phyloP scores from a whole-genome alignment of 257 asterid species.

The Solanum ahanhuiri region DNA sequence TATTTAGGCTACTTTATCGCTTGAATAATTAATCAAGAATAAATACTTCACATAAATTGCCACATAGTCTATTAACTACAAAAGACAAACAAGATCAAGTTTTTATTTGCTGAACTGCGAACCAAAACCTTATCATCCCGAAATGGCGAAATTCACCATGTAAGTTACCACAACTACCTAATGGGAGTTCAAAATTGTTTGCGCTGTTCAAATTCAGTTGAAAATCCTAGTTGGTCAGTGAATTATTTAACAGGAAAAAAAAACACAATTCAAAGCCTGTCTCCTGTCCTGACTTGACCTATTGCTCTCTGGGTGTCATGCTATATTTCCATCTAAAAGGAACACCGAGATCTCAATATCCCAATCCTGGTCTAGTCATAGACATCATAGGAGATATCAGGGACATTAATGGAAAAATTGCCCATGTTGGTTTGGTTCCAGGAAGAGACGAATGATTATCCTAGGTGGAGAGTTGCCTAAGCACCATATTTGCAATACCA shows the following conservation, averaged over 20 bases:
- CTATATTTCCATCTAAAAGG: conserved; percentile 56
- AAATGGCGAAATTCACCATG: not conserved
- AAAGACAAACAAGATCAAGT: not conserved
- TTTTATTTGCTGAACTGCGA: not conserved
- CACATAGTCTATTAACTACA: not conserved
- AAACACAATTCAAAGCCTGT: not conserved
- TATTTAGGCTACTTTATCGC: not conserved
- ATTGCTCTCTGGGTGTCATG: conserved; percentile 22
- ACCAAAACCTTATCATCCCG: not conserved
- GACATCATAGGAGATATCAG: conserved; percentile 90
- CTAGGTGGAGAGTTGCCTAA: conserved; percentile 96
- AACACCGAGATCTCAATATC: not conserved
- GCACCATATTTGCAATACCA: conserved; percentile 90
- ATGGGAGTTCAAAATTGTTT: not conserved
- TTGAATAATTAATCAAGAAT: not conserved
- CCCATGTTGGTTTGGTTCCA: conserved; percentile 53
- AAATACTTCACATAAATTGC: not conserved
- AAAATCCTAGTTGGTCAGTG: not conserved
- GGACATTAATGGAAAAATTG: conserved; percentile 71
- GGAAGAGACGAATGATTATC: conserved; percentile 75
- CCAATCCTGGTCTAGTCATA: conserved; percentile 63
- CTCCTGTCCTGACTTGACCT: not conserved
- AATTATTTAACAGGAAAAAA: not conserved
- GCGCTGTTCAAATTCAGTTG: not conserved
- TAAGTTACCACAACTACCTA: not conserved